phyloP scores from a whole-genome alignment of 1,284 basidiomycete genomes.

The Fomes fomentarius region DNA sequence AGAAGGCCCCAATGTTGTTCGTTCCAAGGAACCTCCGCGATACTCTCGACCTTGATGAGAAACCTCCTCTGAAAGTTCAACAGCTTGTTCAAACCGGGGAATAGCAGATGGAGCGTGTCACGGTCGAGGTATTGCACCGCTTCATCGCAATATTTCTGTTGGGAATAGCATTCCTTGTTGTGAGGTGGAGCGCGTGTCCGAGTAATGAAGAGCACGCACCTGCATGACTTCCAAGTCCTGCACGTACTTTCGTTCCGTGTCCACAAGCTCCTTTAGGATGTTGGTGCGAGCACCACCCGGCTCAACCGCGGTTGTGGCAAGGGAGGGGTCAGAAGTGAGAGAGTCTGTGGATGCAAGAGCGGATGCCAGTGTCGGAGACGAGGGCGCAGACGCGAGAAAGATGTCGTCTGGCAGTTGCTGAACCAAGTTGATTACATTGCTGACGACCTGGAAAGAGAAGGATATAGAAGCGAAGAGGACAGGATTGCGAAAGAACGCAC shows the following conservation, averaged over 20 bases:
- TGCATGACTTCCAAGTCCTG: conserved; percentile 98
- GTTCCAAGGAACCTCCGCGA: conserved; percentile 80
- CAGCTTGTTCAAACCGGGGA: conserved; percentile 94
- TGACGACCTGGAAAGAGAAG: conserved; percentile 73
- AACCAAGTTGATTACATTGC: conserved; percentile 89
- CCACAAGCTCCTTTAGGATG: conserved; percentile 86
- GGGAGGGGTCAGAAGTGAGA: conserved; percentile 44
- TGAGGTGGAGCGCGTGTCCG: conserved; percentile 11
- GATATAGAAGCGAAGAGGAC: conserved; percentile 5
- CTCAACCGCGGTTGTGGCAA: conserved; percentile 31
- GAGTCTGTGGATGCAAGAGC: conserved; percentile 66
- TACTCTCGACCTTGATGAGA: conserved; percentile 91
- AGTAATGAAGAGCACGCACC: conserved; percentile 48
- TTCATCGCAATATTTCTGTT: conserved; percentile 80
- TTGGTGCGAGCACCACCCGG: conserved; percentile 54
- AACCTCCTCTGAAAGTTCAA: conserved; percentile 98
- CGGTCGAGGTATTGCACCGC: conserved; percentile 86
- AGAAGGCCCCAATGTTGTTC: conserved; percentile 90
- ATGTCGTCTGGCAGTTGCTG: conserved; percentile 78
- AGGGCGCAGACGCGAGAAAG: conserved; percentile 66
- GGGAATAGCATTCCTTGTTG: conserved; percentile 16
- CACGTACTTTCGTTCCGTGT: conserved; percentile 97
- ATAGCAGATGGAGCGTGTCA: conserved; percentile 94
- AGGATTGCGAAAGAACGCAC: conserved; percentile 45
- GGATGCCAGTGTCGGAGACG: conserved; percentile 52